Evolutionary conservation across 805 yeast genomes (phyloP).

Genomic region (Candida yuanshanica): DNA sequence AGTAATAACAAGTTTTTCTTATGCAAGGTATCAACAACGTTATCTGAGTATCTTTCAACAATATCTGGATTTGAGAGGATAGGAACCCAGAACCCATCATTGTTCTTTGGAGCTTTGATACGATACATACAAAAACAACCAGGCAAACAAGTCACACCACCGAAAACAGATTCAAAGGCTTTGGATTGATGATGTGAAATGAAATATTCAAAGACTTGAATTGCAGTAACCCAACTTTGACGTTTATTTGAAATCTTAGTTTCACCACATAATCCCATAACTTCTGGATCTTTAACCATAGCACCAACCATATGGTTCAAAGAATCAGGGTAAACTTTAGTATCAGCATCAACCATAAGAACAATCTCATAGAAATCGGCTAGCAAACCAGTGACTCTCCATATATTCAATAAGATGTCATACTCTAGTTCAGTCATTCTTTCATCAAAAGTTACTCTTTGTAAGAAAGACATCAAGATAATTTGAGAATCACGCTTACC

Average conservation of each 20-base stretch:
- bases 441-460: conserved; percentile 83
- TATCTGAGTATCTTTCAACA: conserved; percentile 86
- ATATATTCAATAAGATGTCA: conserved; percentile 66
- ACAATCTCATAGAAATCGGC: conserved; percentile 77
- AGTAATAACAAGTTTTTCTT: conserved; percentile 76
- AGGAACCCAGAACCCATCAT: conserved; percentile 85
- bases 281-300: conserved; percentile 76
- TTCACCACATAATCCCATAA: conserved; percentile 95
- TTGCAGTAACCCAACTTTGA: conserved; percentile 84
- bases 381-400: conserved; percentile 82
- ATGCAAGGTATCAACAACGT: conserved; percentile 78
- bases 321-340: conserved; percentile 81
- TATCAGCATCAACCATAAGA: conserved; percentile 94
- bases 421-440: conserved; percentile 90
- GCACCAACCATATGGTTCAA: conserved; percentile 86
- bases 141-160: conserved; percentile 91
- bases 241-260: conserved; percentile 83
- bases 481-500: conserved; percentile 96
- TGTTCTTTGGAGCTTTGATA: conserved; percentile 82
- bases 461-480: conserved; percentile 84
- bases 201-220: conserved; percentile 90
- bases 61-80: conserved; percentile 89
- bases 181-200: conserved; percentile 92
- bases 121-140: conserved; percentile 94
- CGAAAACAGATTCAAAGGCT: conserved; percentile 92